These are phyloP conservation scores for Fusarium nelsonii DNA, from an alignment of 2,329 filamentous ascomycete genomes.

Conservation along the genomic window DNA sequence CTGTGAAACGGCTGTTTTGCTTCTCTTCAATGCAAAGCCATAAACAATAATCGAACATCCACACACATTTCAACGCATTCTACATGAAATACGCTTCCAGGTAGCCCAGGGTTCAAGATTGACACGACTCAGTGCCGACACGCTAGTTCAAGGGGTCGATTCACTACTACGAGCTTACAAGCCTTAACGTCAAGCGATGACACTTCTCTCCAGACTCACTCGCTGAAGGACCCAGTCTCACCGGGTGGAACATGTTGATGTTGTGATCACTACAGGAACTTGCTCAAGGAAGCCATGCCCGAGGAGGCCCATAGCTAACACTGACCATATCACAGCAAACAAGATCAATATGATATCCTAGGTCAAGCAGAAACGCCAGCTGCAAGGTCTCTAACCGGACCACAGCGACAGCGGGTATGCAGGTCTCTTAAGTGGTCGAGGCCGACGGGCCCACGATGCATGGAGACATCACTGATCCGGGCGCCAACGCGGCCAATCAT, in stretches of 20 bases:
- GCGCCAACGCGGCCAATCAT: constrained; percentile 55
- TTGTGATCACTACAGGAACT: constrained; percentile 12
- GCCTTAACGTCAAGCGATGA: not conserved
- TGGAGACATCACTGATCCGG: constrained; percentile 47
- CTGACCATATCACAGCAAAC: constrained; percentile 5
- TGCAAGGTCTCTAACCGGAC: constrained; percentile 31
- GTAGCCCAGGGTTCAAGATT: not conserved
- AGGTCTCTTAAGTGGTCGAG: constrained; percentile 47
- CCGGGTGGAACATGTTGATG: not conserved
- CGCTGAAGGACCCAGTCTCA: constrained; percentile 15
- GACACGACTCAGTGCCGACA: constrained; percentile 25
- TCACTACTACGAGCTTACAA: constrained; percentile 6
- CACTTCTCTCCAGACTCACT: not conserved
- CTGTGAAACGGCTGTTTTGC: not conserved
- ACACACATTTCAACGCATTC: not conserved
- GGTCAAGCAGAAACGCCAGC: constrained; percentile 19
- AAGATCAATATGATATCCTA: constrained; percentile 12
- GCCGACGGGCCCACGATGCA: constrained; percentile 42
- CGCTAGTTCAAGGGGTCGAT: constrained; percentile 25
- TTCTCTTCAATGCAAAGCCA: not conserved
- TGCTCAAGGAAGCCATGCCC: constrained; percentile 10
- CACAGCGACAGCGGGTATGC: constrained; percentile 47
- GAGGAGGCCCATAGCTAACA: not conserved
- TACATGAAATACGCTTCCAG: not conserved
- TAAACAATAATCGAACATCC: not conserved